Conservation (phyloP, 106 monocot species). For the Dendrobium catenatum region DNA sequence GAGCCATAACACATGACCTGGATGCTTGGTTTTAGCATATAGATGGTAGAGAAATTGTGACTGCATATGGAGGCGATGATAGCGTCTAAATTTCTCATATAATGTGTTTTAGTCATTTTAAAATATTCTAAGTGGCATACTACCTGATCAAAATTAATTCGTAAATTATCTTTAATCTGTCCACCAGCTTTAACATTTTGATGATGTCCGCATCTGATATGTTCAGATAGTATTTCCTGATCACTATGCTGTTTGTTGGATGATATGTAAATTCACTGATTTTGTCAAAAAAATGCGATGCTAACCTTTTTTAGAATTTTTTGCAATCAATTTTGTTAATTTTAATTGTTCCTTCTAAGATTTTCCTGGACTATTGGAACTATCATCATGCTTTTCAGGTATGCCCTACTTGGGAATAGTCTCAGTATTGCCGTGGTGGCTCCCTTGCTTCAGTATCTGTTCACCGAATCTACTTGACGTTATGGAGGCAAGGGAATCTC, state of each 20-base stretch:
- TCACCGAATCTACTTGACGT: conserved; percentile 24
- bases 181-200: not conserved
- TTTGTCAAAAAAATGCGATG: not conserved
- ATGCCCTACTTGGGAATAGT: conserved; percentile 89
- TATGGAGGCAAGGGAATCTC: not conserved
- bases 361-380: not conserved
- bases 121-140: not conserved
- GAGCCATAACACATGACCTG: too few species aligned
- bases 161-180: not conserved
- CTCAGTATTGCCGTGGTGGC: conserved; percentile 79
- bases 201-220: not conserved
- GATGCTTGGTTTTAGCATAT: too few species aligned
- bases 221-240: not conserved
- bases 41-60: too few species aligned
- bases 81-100: too few species aligned
- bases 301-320: not conserved
- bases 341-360: not conserved
- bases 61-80: too few species aligned
- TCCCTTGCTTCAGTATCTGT: conserved; percentile 68
- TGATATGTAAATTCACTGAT: not conserved
- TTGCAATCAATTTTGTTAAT: not conserved
- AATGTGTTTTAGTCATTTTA: too few species aligned
- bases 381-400: conserved; percentile 37
- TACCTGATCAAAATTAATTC: not conserved
- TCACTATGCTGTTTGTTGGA: not conserved